Evolutionary conservation across 1,284 basidiomycete genomes (phyloP), one percentile per base, ranked within the genome.

Genomic region (Dichomitus squalens): DNA sequence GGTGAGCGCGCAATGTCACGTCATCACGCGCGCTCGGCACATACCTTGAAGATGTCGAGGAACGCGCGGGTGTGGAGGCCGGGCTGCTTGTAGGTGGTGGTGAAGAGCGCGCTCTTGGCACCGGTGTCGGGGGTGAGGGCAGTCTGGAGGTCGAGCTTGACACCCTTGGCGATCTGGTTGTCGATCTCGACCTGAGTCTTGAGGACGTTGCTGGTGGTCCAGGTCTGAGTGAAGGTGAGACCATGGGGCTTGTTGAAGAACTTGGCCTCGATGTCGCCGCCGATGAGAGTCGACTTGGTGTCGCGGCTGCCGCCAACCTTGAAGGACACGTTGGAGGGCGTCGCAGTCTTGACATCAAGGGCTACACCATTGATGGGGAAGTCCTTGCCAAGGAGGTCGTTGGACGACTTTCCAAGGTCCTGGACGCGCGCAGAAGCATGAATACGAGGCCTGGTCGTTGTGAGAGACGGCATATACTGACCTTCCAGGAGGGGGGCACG

Each of bases 391-490:
- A 99, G 84, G 66, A 98, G 81, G 84, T 99, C 96, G 72, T 89
- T 93, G 76, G 95, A 94, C 68, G 95, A 95, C 87, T 97, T 97
- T 79, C 96, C 96, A 72, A 96, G 88, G 79, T 96, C 93, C 93
- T 95, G 55, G 52, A 60, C 52, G 61, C 53, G 66, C 59, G 54
- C 59, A 31, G 39, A 55, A 27, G 44, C 40, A 34, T 55, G 39
- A 51, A 51, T 48, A 54, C n/a, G 35, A 34, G 53, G 43, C 44
- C 29, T 27, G 11, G 41, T 21, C 29, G 48, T 4, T 18, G 52
- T 41, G 47, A 38, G 16, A 16, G 35, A 55, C 36, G 51, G 14
- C 21, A 40, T n/a, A 23, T 7, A 71, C 75, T 41, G 68, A 90
- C 93, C 87, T 94, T 94, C 92, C 93, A 95, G 72, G 91, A 93